These are phyloP conservation scores for Flaveria sonorensis DNA, from an alignment of 129 eudicot species.

Conservation along the genomic window DNA sequence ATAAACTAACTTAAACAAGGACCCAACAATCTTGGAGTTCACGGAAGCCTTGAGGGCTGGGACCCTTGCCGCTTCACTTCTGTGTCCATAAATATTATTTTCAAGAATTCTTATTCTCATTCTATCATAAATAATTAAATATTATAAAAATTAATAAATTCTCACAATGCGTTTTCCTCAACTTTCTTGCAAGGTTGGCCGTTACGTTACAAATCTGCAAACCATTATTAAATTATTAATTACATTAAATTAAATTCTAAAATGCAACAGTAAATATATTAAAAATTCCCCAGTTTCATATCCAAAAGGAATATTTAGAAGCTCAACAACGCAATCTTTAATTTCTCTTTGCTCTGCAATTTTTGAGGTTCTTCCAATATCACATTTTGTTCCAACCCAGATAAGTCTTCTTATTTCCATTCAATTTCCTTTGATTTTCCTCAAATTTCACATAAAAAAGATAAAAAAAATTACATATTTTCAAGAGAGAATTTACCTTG, in stretches of 20 bases:
- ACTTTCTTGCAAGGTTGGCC: slow-evolving; percentile 31
- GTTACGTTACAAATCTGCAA: slow-evolving; percentile 32
- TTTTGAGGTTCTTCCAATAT: slow-evolving; percentile 16
- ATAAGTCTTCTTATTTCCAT: slow-evolving; percentile 33
- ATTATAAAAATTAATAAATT: background rate
- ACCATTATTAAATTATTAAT: slow-evolving; percentile 25
- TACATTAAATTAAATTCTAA: slow-evolving; percentile 6
- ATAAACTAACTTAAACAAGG: background rate
- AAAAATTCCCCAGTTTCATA: slow-evolving; percentile 17
- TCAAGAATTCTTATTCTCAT: slow-evolving; percentile 22
- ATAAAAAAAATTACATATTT: background rate
- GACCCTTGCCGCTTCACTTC: slow-evolving; percentile 25
- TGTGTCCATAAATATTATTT: background rate
- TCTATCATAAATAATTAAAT: background rate
- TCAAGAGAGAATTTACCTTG: slow-evolving; percentile 20
- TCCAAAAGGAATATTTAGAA: slow-evolving; percentile 39
- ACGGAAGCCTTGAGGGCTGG: slow-evolving; percentile 23
- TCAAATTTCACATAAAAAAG: background rate
- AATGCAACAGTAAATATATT: slow-evolving; percentile 25
- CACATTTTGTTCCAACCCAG: slow-evolving; percentile 33
- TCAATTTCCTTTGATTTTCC: slow-evolving; percentile 23
- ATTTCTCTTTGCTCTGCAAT: slow-evolving; percentile 11
- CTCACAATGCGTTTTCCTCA: background rate
- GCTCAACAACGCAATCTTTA: slow-evolving; percentile 19
- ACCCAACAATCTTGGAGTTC: slow-evolving; percentile 45